A percentile compares a stretch with the other conserved stretches of the same genome.
phyloP scores from a whole-genome alignment of 306 rosid species.

The Malus sylvestris region DNA sequence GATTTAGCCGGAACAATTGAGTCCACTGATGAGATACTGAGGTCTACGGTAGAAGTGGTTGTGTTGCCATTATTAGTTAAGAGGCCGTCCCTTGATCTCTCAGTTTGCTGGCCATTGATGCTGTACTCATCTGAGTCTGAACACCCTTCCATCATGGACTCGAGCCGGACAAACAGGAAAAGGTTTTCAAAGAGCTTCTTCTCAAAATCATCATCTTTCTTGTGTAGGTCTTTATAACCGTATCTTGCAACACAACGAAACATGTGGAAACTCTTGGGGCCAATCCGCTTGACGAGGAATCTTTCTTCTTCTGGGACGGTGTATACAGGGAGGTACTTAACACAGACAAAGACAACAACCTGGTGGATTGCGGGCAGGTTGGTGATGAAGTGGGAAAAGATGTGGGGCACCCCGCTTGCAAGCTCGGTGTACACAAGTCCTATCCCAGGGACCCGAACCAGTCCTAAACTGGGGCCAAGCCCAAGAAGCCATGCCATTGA shows the following conservation, averaged over 20 bases:
- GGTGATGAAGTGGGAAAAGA: constrained; percentile 96
- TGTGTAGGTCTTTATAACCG: constrained; percentile 88
- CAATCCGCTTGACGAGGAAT: constrained; percentile 83
- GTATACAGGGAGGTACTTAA: constrained; percentile 94
- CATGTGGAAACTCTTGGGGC: constrained; percentile 85
- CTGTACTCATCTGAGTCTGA: constrained; percentile 92
- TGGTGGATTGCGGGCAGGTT: constrained; percentile 95
- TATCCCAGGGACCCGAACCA: constrained; percentile 93
- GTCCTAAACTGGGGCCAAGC: constrained; percentile 94
- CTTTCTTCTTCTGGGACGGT: constrained; percentile 96
- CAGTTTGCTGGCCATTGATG: constrained; percentile 49
- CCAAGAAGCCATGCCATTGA: constrained; percentile 99
- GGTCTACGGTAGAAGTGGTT: constrained; percentile 30
- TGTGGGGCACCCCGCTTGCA: constrained; percentile 90
- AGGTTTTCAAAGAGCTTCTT: constrained; percentile 76
- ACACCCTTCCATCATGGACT: constrained; percentile 96
- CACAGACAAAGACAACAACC: constrained; percentile 81
- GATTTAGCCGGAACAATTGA: constrained; percentile 61
- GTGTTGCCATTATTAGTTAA: constrained; percentile 34
- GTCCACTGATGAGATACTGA: constrained; percentile 50
- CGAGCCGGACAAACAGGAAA: constrained; percentile 59
- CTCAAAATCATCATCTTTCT: constrained; percentile 85
- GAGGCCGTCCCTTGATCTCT: constrained; percentile 32
- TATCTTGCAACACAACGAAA: constrained; percentile 93
- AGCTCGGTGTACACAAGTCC: constrained; percentile 97